These are phyloP conservation scores for Magnolia kwangsiensis DNA, from an alignment of 164 flowering plant genomes.

Conservation along the genomic window DNA sequence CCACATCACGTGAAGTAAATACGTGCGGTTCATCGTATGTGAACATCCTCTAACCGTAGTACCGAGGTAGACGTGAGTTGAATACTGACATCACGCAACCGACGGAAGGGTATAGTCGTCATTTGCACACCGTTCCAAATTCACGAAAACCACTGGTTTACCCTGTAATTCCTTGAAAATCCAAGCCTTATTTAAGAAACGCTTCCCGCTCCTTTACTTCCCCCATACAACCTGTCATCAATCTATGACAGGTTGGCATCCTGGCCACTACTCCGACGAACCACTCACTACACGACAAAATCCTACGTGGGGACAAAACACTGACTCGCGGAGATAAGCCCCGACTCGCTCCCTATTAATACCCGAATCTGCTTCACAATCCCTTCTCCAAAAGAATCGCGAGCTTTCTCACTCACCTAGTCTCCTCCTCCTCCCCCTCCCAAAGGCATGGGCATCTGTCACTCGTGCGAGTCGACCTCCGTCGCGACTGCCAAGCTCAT, in stretches of 20 bases:
- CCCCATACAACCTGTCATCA: constrained; percentile 21
- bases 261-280: neutral
- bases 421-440: neutral
- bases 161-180: neutral
- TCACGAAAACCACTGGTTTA: too few relatives aligned
- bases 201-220: neutral
- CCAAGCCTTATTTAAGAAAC: neutral
- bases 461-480: constrained; percentile 48
- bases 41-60: too few relatives aligned
- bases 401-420: neutral
- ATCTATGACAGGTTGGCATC: constrained; percentile 22
- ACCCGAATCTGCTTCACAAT: neutral
- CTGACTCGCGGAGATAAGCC: neutral
- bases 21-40: too few relatives aligned
- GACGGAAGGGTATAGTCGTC: too few relatives aligned
- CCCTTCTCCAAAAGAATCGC: neutral
- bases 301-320: constrained; percentile 6
- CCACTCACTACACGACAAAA: constrained; percentile 12
- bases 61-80: too few relatives aligned
- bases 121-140: too few relatives aligned
- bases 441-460: constrained; percentile 42
- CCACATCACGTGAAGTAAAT: too few relatives aligned
- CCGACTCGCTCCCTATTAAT: neutral
- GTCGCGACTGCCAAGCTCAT: constrained; percentile 68
- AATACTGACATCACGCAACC: too few relatives aligned